Conservation (phyloP, 2,329 filamentous ascomycete genomes). For the Passalora sequoiae region DNA sequence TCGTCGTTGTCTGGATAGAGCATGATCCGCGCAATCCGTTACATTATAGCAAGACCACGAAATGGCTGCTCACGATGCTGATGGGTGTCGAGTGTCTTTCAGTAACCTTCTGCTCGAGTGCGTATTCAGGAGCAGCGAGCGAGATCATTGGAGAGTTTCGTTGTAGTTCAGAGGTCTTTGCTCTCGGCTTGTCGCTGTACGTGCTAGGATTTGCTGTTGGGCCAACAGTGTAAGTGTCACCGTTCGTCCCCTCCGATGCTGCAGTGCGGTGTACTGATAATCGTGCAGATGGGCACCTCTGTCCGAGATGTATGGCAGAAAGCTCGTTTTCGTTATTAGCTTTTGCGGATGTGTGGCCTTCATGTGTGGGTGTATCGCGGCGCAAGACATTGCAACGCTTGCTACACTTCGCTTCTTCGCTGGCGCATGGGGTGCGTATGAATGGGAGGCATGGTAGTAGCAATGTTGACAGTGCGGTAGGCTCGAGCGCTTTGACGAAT, state of each 20-base stretch:
- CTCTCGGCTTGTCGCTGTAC: conserved; percentile 58
- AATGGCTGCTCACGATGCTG: conserved; percentile 59
- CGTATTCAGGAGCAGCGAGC: conserved; percentile 54
- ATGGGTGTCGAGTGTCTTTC: conserved; percentile 60
- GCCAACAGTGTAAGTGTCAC: no score
- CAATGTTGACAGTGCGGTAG: no score
- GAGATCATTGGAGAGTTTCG: conserved; percentile 52
- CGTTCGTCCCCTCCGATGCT: no score
- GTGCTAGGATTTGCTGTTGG: conserved; percentile 57
- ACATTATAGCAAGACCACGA: conserved; percentile 49
- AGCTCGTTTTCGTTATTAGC: conserved; percentile 31
- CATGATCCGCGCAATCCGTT: conserved; percentile 62
- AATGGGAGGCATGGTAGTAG: no score
- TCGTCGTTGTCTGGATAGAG: conserved; percentile 59
- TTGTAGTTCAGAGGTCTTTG: conserved; percentile 48
- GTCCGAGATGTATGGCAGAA: conserved; percentile 55
- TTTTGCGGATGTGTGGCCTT: conserved; percentile 32
- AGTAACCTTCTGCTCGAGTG: conserved; percentile 63
- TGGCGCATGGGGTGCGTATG: no score
- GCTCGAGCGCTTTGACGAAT: conserved; percentile 38
- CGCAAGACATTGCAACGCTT: conserved; percentile 39
- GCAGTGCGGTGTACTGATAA: no score
- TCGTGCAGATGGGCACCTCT: conserved; percentile 60
- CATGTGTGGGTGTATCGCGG: conserved; percentile 35
- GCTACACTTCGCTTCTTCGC: conserved; percentile 41